Evolutionary conservation across 352 stramenopile genomes (phyloP).

Genomic region (Phytophthora pinifolia): DNA sequence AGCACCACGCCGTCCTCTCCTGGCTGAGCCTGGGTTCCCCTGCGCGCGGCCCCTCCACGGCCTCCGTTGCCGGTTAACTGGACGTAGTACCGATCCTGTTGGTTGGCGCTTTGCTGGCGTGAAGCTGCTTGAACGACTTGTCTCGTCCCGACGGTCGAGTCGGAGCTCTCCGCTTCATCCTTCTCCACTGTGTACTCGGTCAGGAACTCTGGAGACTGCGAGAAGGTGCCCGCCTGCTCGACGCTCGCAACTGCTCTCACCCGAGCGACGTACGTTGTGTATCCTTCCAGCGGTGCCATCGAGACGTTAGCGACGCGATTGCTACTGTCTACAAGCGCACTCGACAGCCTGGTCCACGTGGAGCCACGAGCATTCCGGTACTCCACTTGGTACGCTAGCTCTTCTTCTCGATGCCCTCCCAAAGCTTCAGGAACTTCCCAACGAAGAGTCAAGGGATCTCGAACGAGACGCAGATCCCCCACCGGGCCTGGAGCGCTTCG

Average conservation of each 20-base stretch:
- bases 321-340: constrained; percentile 7
- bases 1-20: constrained; percentile 58
- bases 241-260: constrained; percentile 38
- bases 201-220: constrained; percentile 34
- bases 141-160: not conserved
- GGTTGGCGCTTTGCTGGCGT: constrained; percentile 40
- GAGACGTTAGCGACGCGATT: constrained; percentile 17
- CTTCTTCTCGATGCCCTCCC: constrained; percentile 18
- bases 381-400: constrained; percentile 47
- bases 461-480: constrained; percentile 18
- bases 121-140: constrained; percentile 31
- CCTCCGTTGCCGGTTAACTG: constrained; percentile 55
- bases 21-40: constrained; percentile 17
- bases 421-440: constrained; percentile 38
- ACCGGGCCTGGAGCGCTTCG: constrained; percentile 27
- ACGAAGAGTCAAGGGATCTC: constrained; percentile 32
- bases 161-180: not conserved
- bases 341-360: constrained; percentile 40
- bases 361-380: constrained; percentile 38
- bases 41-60: constrained; percentile 14
- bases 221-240: constrained; percentile 31
- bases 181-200: constrained; percentile 27
- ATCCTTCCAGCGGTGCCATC: constrained; percentile 20
- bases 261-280: constrained; percentile 43
- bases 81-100: constrained; percentile 61